Base-by-base conservation (phyloP, 1,139 yeast genomes). In the Barnettozyma hawaiiensis region DNA sequence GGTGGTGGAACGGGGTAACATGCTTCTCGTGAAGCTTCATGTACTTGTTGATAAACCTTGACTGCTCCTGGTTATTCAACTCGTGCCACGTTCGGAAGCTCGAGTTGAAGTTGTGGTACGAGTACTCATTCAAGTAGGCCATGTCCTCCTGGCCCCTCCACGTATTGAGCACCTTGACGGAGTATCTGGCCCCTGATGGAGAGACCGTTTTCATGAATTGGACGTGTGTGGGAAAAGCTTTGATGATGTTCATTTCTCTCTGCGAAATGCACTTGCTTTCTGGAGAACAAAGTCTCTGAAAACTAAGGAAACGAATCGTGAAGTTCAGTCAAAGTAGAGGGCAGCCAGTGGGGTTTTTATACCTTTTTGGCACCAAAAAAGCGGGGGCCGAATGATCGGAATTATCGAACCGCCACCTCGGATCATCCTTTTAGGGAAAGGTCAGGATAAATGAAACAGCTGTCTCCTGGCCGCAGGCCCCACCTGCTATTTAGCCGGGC, bases 31-130 rank as follows among this genome's bases (percentile, higher is more conserved):
- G 49, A 5, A 43, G 28, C 3, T 21, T 31, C 10, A 35, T 23
- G 26, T 47, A 47, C 2, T 32, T 34, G 8, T 39, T 31, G 26
- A 47, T 47, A 28, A 47, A 47, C n/a, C 10, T 37, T 5, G 35
- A 18, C 26, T 46, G 48, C 29, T 47, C 48, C 21, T 39, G 21
- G 26, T 22, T 38, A 8, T 35, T 34, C 9, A 45, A 22, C 34
- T 42, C 48, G 14, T 35, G 42, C 48, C 47, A 43, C 20, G 39
- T 43, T 19, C 31, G 38, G 7, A 37, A 47, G 18, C 14, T 31
- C 10, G 46, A 43, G 35, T 43, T 34, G 31, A 45, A 41, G 26
- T 45, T 39, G 21, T 35, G 33, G 26, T 35, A 41, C 1, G 46
- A 42, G 36, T 45, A 45, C 28, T 45, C 48, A 5, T 5, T 40